These are phyloP conservation scores for Xylariaceae sp. DNA, from an alignment of 2,329 filamentous ascomycete species.

Conservation along the genomic window DNA sequence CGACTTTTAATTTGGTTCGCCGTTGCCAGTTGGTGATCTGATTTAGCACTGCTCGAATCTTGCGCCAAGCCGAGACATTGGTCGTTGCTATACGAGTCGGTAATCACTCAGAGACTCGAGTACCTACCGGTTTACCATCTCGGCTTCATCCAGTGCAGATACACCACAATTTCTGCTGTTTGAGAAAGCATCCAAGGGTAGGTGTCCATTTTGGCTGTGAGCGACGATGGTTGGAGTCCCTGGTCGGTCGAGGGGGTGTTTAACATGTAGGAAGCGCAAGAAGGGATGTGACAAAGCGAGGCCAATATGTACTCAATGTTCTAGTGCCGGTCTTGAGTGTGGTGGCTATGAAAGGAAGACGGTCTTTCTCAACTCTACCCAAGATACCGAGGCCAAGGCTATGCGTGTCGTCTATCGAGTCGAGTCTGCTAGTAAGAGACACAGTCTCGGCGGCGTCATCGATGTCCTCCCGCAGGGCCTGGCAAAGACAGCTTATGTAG, in stretches of 20 bases:
- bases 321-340: constrained; percentile 14
- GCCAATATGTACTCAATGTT: constrained; percentile 18
- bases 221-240: constrained; percentile 21
- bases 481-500: constrained; percentile 16
- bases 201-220: not conserved
- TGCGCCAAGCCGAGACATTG: no score
- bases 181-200: no score
- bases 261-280: constrained; percentile 18
- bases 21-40: no score
- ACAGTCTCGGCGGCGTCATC: not conserved
- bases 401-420: constrained; percentile 15
- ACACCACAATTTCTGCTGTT: no score
- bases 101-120: no score
- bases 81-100: no score
- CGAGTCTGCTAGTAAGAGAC: not conserved
- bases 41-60: no score
- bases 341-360: constrained; percentile 18
- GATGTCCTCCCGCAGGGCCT: constrained; percentile 9
- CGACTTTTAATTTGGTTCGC: no score
- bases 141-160: no score
- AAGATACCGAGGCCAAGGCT: constrained; percentile 9
- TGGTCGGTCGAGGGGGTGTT: constrained; percentile 21
- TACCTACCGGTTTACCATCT: no score
- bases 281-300: constrained; percentile 20
- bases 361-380: constrained; percentile 19